phyloP scores from a whole-genome alignment of 148 eudicot species.

The Arctostaphylos glauca region DNA sequence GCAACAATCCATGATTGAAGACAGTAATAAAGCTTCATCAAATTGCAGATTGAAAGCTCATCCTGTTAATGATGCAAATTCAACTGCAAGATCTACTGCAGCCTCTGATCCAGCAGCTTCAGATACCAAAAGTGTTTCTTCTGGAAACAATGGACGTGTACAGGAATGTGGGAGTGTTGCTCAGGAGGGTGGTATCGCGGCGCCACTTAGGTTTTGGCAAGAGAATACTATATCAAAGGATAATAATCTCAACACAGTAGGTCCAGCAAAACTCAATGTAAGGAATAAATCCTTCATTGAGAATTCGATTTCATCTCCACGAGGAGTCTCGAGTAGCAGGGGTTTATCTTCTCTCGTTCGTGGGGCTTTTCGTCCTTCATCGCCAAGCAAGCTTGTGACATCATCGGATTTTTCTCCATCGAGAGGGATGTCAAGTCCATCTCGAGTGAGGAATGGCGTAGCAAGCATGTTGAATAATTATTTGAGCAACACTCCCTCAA shows the following conservation, averaged over 20 bases:
- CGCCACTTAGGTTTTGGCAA: slow-evolving; percentile 36
- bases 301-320: slow-evolving; percentile 42
- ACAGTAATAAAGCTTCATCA: slow-evolving; percentile 19
- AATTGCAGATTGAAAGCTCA: slow-evolving; percentile 19
- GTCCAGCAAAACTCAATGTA: slow-evolving; percentile 27
- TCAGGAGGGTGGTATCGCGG: too few relatives aligned
- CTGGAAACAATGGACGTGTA: slow-evolving; percentile 34
- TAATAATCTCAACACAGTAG: slow-evolving; percentile 22
- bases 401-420: slow-evolving; percentile 34
- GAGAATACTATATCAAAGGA: slow-evolving; percentile 36
- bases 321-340: slow-evolving; percentile 33
- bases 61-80: slow-evolving; percentile 16
- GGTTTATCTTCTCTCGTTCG: slow-evolving; percentile 56
- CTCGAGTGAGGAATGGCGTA: slow-evolving; percentile 38
- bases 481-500: slow-evolving; percentile 39
- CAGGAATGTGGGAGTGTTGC: slow-evolving; percentile 25
- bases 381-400: slow-evolving; percentile 23
- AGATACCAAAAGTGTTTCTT: slow-evolving; percentile 59
- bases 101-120: slow-evolving; percentile 35
- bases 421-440: slow-evolving; percentile 60
- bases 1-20: slow-evolving; percentile 39
- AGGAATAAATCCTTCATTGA: slow-evolving; percentile 31
- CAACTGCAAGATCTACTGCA: slow-evolving; percentile 23
- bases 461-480: slow-evolving; percentile 21
- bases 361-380: slow-evolving; percentile 38